phyloP scores from a whole-genome alignment of 352 stramenopile species.

The Phytophthora pseudosyringae region DNA sequence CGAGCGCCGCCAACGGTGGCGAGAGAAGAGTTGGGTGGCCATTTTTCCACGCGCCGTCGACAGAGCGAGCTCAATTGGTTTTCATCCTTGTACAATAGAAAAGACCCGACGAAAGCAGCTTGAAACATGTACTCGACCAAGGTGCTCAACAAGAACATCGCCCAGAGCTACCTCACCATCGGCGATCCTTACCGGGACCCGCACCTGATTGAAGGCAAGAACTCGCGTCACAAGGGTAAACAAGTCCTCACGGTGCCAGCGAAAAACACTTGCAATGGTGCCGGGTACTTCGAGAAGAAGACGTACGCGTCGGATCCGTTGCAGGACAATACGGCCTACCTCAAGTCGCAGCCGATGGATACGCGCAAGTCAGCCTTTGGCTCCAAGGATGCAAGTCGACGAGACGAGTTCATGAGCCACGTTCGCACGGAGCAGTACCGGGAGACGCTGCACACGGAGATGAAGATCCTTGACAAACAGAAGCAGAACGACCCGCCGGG shows the following conservation, averaged over 20 bases:
- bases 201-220: constrained; percentile 77
- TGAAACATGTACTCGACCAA: constrained; percentile 80
- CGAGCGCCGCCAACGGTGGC: no score
- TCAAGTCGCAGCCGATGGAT: constrained; percentile 87
- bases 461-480: constrained; percentile 81
- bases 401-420: constrained; percentile 92
- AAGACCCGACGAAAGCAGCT: constrained; percentile 1
- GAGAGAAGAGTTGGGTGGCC: neutral
- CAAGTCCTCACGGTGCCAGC: constrained; percentile 72
- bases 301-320: constrained; percentile 88
- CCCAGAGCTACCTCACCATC: constrained; percentile 80
- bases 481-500: constrained; percentile 50
- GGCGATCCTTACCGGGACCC: constrained; percentile 79
- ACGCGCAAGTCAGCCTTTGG: constrained; percentile 91
- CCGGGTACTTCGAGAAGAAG: constrained; percentile 88
- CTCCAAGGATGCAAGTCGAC: constrained; percentile 89
- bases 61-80: constrained; percentile 14
- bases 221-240: constrained; percentile 76
- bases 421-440: constrained; percentile 92
- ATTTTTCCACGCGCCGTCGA: constrained; percentile 16
- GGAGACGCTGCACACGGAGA: constrained; percentile 84
- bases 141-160: constrained; percentile 86
- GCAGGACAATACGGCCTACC: constrained; percentile 88
- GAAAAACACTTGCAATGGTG: constrained; percentile 83
- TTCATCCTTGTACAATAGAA: constrained; percentile 12